Percentiles rank a stretch among this genome's conserved stretches.
These are phyloP conservation scores for Teratosphaeria pseudoeucalypti DNA, from an alignment of 2,329 filamentous ascomycete genomes.

Conservation along the genomic window DNA sequence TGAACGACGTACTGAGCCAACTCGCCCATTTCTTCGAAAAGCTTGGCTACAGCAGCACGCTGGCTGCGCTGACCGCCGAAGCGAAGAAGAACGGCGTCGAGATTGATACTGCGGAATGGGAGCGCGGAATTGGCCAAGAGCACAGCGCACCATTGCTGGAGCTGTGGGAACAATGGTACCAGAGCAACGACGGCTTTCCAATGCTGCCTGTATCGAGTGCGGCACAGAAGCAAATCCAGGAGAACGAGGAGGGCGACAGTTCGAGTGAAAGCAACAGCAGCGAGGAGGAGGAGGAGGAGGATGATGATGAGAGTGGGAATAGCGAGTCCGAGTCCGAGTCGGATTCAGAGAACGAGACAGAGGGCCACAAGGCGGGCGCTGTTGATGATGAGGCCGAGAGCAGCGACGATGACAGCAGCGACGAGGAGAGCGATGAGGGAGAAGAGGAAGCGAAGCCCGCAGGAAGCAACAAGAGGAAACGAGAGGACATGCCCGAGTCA, in stretches of 20 bases:
- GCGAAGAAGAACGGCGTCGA: slow-evolving; percentile 20
- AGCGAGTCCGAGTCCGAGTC: slow-evolving; percentile 9
- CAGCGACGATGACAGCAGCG: slow-evolving; percentile 4
- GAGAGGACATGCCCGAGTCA: slow-evolving; percentile 9
- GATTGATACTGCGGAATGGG: slow-evolving; percentile 13
- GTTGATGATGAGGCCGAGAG: neutral
- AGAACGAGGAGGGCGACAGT: slow-evolving; percentile 8
- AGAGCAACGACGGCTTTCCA: slow-evolving; percentile 10
- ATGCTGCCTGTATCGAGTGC: slow-evolving; percentile 4
- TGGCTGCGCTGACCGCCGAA: slow-evolving; percentile 21
- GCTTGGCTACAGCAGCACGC: slow-evolving; percentile 23
- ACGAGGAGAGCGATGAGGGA: slow-evolving; percentile 9
- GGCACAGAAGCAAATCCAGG: slow-evolving; percentile 4
- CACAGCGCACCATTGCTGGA: slow-evolving; percentile 12
- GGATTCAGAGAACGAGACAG: slow-evolving; percentile 1
- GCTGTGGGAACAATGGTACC: slow-evolving; percentile 16
- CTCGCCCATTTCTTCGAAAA: slow-evolving; percentile 21
- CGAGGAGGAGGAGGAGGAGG: neutral
- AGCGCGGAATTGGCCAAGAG: slow-evolving; percentile 10
- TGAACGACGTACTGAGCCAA: slow-evolving; percentile 16
- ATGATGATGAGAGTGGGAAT: slow-evolving; percentile 5
- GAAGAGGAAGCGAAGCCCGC: slow-evolving; percentile 3
- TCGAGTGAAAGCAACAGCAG: slow-evolving; percentile 4
- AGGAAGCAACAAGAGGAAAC: slow-evolving; percentile 14
- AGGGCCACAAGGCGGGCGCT: slow-evolving; percentile 13